phyloP scores from a whole-genome alignment of 2,329 filamentous ascomycete genomes.

The Penicillium sumatraense region DNA sequence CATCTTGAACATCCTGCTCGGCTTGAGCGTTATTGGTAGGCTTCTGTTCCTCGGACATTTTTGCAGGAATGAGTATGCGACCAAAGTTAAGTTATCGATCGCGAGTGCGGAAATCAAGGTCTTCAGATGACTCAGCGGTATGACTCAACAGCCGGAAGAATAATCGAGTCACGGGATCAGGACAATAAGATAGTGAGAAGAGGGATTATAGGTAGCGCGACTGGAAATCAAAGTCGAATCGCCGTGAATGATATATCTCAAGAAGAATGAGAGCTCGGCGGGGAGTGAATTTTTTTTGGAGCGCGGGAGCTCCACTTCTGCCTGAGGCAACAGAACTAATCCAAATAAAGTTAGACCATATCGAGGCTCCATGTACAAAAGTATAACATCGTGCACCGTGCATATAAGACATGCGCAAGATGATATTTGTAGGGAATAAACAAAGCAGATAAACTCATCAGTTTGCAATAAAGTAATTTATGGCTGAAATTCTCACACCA shows the following conservation, averaged over 20 bases:
- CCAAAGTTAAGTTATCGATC: neutral
- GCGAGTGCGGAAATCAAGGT: slow-evolving; percentile 2
- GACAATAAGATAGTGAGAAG: neutral
- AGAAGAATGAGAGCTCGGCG: slow-evolving; percentile 19
- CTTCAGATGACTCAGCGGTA: slow-evolving; percentile 1
- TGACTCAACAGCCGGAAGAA: slow-evolving; percentile 7
- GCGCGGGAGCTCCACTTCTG: slow-evolving; percentile 20
- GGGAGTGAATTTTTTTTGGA: slow-evolving; percentile 28
- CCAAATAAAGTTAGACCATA: slow-evolving; percentile 3
- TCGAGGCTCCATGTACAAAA: neutral
- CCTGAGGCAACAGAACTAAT: slow-evolving; percentile 21
- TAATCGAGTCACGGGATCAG: neutral
- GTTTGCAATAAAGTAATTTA: no score
- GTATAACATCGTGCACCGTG: no score
- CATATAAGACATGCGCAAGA: no score
- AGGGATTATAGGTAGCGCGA: neutral
- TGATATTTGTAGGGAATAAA: no score
- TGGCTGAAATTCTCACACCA: no score
- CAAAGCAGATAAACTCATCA: no score
- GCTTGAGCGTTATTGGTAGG: slow-evolving; percentile 44
- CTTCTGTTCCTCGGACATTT: slow-evolving; percentile 42
- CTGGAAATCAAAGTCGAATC: neutral
- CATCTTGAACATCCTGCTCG: slow-evolving; percentile 52
- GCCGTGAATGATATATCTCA: slow-evolving; percentile 8
- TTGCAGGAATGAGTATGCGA: slow-evolving; percentile 7